Conservation (phyloP, 2,329 filamentous ascomycete species). For the Apiospora pterosperma region DNA sequence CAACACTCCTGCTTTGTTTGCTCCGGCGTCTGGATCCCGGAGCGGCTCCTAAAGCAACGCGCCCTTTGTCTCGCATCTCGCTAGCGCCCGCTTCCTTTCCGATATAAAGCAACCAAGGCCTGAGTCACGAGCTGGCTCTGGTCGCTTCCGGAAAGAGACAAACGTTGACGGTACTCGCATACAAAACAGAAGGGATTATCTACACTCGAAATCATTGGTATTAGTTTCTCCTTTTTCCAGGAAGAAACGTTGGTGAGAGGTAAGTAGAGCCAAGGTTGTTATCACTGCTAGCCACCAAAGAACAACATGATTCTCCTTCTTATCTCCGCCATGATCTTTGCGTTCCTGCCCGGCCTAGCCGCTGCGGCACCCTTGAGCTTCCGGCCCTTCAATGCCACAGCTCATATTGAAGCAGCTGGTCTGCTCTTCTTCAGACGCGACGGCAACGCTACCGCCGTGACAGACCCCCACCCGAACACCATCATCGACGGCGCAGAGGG, state of each 20-base stretch:
- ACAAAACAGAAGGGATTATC: neutral
- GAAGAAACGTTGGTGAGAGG: neutral
- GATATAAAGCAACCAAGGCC: neutral
- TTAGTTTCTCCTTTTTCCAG: neutral
- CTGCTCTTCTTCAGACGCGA: neutral
- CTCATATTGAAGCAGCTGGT: neutral
- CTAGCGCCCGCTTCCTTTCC: neutral
- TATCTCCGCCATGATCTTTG: neutral
- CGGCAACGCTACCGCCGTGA: neutral
- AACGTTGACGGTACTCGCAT: too few species aligned
- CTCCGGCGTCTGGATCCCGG: neutral
- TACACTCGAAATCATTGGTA: neutral
- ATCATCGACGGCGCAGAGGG: neutral
- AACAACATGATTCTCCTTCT: neutral
- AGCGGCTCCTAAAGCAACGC: neutral
- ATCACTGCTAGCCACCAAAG: neutral
- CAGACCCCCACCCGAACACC: neutral
- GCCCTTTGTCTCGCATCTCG: neutral
- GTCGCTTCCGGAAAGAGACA: neutral
- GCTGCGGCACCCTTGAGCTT: neutral
- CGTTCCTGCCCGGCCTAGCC: neutral
- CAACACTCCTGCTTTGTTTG: neutral
- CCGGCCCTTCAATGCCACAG: neutral
- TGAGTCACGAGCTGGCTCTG: neutral
- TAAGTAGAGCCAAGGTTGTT: too few species aligned